phyloP scores from a whole-genome alignment of 2,329 filamentous ascomycete species.

The Sphaerulina vaccinii region DNA sequence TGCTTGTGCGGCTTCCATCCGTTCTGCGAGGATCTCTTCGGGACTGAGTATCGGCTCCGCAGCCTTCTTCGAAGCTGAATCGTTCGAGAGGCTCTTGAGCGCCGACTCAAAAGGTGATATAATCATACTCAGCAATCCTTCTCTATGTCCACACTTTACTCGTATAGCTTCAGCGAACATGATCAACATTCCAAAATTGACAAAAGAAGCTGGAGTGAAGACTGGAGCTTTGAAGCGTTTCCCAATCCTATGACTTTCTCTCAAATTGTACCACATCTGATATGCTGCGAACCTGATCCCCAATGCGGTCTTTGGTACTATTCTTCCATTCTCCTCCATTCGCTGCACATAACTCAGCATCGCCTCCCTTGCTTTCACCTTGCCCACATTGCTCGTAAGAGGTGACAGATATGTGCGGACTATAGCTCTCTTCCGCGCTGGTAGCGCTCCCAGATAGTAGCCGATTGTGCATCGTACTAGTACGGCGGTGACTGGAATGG shows the following conservation, averaged over 20 bases:
- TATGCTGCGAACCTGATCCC: neutral
- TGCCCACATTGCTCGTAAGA: slow-evolving; percentile 9
- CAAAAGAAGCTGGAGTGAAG: slow-evolving; percentile 3
- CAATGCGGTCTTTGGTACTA: neutral
- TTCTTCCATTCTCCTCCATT: neutral
- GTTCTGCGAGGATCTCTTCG: slow-evolving; percentile 7
- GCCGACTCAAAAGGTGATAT: slow-evolving; percentile 3
- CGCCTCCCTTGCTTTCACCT: neutral
- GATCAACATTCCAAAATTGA: slow-evolving; percentile 32
- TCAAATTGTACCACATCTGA: neutral
- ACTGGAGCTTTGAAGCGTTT: slow-evolving; percentile 21
- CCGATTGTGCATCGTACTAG: slow-evolving; percentile 32
- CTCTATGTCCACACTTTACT: slow-evolving; percentile 28
- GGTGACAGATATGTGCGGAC: slow-evolving; percentile 24
- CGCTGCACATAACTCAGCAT: neutral
- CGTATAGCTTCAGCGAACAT: slow-evolving; percentile 32
- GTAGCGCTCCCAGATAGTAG: slow-evolving; percentile 28
- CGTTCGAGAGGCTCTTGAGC: neutral
- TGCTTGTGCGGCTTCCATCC: slow-evolving; percentile 8
- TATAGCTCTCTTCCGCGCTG: slow-evolving; percentile 23
- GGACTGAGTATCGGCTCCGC: neutral
- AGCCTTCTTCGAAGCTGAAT: neutral
- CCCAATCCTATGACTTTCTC: slow-evolving; percentile 13
- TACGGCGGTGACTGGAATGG: slow-evolving; percentile 32
- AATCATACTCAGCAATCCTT: slow-evolving; percentile 31